Conservation (phyloP, 2,329 filamentous ascomycete genomes). For the Stenocarpella maydis region DNA sequence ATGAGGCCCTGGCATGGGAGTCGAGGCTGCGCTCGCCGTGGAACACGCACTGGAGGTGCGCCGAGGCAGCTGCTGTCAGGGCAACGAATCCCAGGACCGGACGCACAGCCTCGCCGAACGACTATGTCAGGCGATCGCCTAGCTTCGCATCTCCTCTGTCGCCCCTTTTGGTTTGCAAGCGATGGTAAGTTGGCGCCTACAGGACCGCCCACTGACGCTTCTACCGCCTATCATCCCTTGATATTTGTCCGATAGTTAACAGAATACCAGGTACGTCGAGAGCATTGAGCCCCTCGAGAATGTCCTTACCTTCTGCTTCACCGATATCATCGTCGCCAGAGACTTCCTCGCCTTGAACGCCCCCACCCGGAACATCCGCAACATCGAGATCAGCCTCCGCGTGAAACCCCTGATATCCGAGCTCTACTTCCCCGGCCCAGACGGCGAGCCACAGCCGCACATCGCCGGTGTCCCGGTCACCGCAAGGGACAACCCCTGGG, state of each 20-base stretch:
- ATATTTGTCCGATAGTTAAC: neutral
- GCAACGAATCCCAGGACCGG: slow-evolving; percentile 5
- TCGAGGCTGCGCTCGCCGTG: slow-evolving; percentile 29
- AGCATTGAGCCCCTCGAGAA: slow-evolving; percentile 39
- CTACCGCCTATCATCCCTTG: neutral
- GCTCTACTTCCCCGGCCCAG: slow-evolving; percentile 39
- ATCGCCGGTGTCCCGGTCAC: slow-evolving; percentile 35
- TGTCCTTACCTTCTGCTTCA: slow-evolving; percentile 43
- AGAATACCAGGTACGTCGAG: slow-evolving; percentile 41
- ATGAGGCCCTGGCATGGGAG: slow-evolving; percentile 31
- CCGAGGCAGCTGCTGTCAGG: slow-evolving; percentile 24
- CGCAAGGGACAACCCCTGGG: slow-evolving; percentile 41
- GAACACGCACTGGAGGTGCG: slow-evolving; percentile 35
- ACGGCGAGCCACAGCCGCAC: slow-evolving; percentile 33
- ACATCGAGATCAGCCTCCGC: slow-evolving; percentile 41
- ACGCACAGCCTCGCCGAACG: slow-evolving; percentile 3
- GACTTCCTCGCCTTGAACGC: slow-evolving; percentile 39
- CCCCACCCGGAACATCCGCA: slow-evolving; percentile 34
- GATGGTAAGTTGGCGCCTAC: slow-evolving; percentile 37
- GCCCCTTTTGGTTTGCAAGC: slow-evolving; percentile 41
- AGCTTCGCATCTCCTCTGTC: slow-evolving; percentile 34
- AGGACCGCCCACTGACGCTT: neutral
- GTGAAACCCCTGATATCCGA: slow-evolving; percentile 40
- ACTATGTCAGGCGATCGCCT: neutral
- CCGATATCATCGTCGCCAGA: slow-evolving; percentile 38